These are phyloP conservation scores for Stephanocyclus meneghinianus DNA, from an alignment of 352 stramenopile species.

Conservation along the genomic window DNA sequence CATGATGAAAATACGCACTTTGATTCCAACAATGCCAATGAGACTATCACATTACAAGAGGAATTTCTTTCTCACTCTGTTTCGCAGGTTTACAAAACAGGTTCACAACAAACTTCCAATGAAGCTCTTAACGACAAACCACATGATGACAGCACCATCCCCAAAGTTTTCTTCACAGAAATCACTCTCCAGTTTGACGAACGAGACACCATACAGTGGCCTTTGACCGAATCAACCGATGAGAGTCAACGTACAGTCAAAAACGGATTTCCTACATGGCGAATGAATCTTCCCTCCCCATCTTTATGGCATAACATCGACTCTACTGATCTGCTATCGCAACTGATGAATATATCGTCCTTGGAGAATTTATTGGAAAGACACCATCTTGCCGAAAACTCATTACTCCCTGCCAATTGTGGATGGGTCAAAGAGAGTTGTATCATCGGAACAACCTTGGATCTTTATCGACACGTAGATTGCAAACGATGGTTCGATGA, in stretches of 20 bases:
- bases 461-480: slow-evolving; percentile 26
- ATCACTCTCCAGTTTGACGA: neutral
- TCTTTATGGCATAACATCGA: slow-evolving; percentile 17
- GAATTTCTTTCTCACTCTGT: too few relatives aligned
- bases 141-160: neutral
- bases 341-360: slow-evolving; percentile 25
- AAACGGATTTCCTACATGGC: slow-evolving; percentile 23
- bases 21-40: neutral
- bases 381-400: slow-evolving; percentile 6
- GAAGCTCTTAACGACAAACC: neutral
- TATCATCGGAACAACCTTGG: slow-evolving; percentile 29
- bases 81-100: too few relatives aligned
- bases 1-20: neutral
- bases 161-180: neutral
- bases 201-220: slow-evolving; percentile 7
- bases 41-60: neutral
- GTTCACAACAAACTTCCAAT: neutral
- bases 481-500: slow-evolving; percentile 7
- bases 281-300: slow-evolving; percentile 9
- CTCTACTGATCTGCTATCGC: slow-evolving; percentile 13
- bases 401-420: neutral
- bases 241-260: slow-evolving; percentile 8
- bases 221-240: neutral
- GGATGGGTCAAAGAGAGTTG: slow-evolving; percentile 29
- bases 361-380: slow-evolving; percentile 29